These are phyloP conservation scores for Lachnellula arida DNA, from an alignment of 2,329 filamentous ascomycete genomes.

Conservation along the genomic window DNA sequence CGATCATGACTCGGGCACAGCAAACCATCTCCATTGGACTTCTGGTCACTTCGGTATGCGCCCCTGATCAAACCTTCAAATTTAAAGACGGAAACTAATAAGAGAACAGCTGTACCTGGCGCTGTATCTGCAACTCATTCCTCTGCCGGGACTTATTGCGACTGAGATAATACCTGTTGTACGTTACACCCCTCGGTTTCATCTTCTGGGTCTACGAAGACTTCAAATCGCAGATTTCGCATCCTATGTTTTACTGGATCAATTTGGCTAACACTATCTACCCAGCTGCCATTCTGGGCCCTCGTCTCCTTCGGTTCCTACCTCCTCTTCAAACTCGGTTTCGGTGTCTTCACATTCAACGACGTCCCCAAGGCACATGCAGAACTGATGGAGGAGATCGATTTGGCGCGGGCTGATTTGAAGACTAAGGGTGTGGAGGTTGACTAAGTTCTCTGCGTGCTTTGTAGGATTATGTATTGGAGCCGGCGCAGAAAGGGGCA, in stretches of 20 bases:
- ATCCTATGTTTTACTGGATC: conserved; percentile 1
- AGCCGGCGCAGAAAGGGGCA: neutral
- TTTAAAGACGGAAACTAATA: neutral
- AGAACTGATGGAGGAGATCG: conserved; percentile 83
- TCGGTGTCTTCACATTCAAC: conserved; percentile 93
- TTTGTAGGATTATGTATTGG: conserved; percentile 1
- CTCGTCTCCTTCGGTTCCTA: conserved; percentile 88
- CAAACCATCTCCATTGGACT: conserved; percentile 87
- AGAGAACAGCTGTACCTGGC: conserved; percentile 74
- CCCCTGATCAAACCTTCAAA: conserved; percentile 5
- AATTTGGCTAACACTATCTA: conserved; percentile 1
- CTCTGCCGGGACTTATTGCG: conserved; percentile 72
- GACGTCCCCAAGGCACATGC: conserved; percentile 87
- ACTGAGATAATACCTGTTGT: conserved; percentile 86
- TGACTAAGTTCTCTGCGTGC: conserved; percentile 21
- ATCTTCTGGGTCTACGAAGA: neutral
- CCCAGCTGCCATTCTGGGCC: conserved; percentile 85
- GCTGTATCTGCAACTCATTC: conserved; percentile 77
- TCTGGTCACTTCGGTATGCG: conserved; percentile 75
- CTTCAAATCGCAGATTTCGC: neutral
- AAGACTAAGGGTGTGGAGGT: conserved; percentile 65
- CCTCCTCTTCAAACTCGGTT: conserved; percentile 86
- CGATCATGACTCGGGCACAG: conserved; percentile 85
- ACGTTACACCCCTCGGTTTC: conserved; percentile 37
- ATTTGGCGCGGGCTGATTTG: conserved; percentile 69